Base-by-base conservation (phyloP, 208 protist species). In the Zelonia costaricensis region DNA sequence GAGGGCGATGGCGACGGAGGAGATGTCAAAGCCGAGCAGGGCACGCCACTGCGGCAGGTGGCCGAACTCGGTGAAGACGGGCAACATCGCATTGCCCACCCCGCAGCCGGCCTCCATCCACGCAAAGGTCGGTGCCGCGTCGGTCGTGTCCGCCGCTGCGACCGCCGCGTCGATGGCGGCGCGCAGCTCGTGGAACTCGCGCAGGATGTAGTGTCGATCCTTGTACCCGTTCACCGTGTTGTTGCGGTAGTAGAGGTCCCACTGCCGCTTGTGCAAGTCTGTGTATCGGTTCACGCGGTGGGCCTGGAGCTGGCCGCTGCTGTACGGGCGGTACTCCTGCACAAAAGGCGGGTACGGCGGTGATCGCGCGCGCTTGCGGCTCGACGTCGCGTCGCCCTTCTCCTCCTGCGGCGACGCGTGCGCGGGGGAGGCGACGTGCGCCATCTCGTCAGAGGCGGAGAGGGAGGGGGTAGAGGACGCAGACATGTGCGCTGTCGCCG, bases 91-190 rank as follows among this genome's bases (percentile, higher is more conserved):
- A 58, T 98, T 98, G 9, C 96, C 96, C 30, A 98, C 96, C n/a
- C 96, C 96, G 78, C 96, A 98, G 8, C 96, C 96, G 3, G 86
- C 81, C 68, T 98, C 94, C 77, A 98, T 82, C 83, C 85, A 93
- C 22, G 74, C 60, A 42, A 85, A 85, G 12, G 55, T 33, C 7
- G 47, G 10, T 6, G 40, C 42, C 13, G 22, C 47, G 20, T 23
- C 33, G 25, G 8, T 15, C 18, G 45, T 36, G 8, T 38, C 51
- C 2, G 28, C 48, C 49, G 39, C 42, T 39, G 60, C 38, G 4
- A 16, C 58, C 25, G 64, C 62, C n/a, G 54, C 65, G 42, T 78
- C 66, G 28, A 87, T 77, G 6, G 74, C 73, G 31, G 75, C 71
- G 16, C 69, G 78, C 47, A 95, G 76, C 73, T 95, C 88, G 15